Evolutionary conservation across 371 early-diverging fungal species (phyloP), one percentile per base, ranked within the genome.

Genomic region (Rhizopus sp.): DNA sequence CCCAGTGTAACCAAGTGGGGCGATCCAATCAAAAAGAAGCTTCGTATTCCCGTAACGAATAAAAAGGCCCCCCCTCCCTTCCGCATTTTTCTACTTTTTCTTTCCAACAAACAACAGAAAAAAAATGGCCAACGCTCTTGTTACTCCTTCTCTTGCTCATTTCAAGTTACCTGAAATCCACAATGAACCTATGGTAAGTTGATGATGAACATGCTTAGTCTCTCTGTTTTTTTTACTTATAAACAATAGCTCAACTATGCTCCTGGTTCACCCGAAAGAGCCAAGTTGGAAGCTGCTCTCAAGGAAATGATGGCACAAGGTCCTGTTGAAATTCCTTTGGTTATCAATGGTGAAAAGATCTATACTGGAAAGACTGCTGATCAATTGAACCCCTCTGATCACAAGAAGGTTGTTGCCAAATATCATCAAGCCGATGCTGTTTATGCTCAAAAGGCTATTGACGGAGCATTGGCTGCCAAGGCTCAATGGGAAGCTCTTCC

Each of bases 401-500:
- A 97, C 80, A 79, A 84, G 67, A 79, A 79, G 29, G 83, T 86
- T 47, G 79, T 97, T 52, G 90, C 90, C 77, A 86, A 86, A 53
- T 96, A 84, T 81, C 91, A 92, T 72, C 86, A 93, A 61, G 95
- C 95, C 40, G 89, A 88, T 58, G 72, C 80, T 57, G 75, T 79
- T 39, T 73, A 84, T 50, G 81, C 92, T 49, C 71, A 86, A 57
- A 82, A 62, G 82, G 98, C 99, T 23, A 96, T 98, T 62, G 90
- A 91, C 52, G 92, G 91, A 55, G 93, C 97, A 15, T 77, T 97
- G 66, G 84, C 79, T 45, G 96, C 93, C 53, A 92, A 92, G 76
- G 80, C 79, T 52, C 74, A 78, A 45, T 98, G 99, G 97, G 96
- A 96, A 72, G 76, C 88, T 53, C 87, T 96, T 81, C 96, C 96